Evolutionary conservation across 1,284 basidiomycete species (phyloP), one percentile per base, ranked within the genome.

Genomic region (Ustilago hordei): DNA sequence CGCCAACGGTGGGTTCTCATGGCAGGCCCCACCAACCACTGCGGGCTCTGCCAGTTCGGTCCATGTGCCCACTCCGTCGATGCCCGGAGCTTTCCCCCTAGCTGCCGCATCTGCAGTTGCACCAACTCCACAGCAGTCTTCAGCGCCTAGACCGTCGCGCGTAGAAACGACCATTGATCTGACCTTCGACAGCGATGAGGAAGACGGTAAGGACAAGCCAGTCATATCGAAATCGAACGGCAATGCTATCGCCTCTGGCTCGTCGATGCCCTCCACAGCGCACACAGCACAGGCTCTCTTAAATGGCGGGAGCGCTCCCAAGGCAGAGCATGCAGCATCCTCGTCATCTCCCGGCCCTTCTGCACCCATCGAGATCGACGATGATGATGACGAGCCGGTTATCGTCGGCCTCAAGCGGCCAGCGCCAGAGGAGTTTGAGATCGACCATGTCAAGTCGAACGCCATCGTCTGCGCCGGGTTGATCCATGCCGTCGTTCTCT

Each of bases 391-490:
- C 56, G 81, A 81, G 59, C 79, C 77, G 9, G 66, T 78, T 17
- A 60, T 79, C n/a, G 69, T 83, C 13, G 64, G 69, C 12, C 62
- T 67, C 58, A 75, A 76, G 43, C 43, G 61, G 4, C 52, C 72
- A 9, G 34, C 60, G 32, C 47, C 55, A 6, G 55, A 60, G 15
- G 77, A 75, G 31, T 60, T 80, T 55, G 62, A 71, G 53, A 64
- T 77, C 38, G 75, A 81, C 36, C 68, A 79, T 38, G 50, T 64
- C 48, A 63, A 62, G 43, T 75, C 69, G 11, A 72, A 79, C 43
- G 74, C 71, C 8, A 62, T 81, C 60, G 81, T 85, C 28, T 86
- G 84, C 57, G 67, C 84, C 0, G 84, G 84, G 13, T 48, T 83
- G 45, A 68, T 86, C 36, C 56, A 69, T 23, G 78, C 80, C 15